Percentiles rank a stretch among this genome's conserved stretches.
Conservation (phyloP, 768 basidiomycete genomes). For the Gautieria morchelliformis region DNA sequence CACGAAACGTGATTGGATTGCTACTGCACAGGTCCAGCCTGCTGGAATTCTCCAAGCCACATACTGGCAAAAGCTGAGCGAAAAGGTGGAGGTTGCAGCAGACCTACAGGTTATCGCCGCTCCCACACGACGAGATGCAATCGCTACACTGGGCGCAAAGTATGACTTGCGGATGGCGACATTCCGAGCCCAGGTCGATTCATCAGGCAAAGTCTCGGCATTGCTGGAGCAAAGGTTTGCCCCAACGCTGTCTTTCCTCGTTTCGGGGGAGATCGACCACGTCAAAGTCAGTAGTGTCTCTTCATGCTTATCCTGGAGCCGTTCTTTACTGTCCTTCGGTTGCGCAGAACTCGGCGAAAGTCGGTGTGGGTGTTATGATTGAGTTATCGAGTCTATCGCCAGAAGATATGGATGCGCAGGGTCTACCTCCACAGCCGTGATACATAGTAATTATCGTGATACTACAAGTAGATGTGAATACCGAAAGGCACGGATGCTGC, state of each 20-base stretch:
- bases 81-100: slow-evolving; percentile 95
- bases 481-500: not conserved
- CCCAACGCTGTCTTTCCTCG: slow-evolving; percentile 88
- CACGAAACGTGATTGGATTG: slow-evolving; percentile 74
- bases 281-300: slow-evolving; percentile 60
- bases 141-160: slow-evolving; percentile 91
- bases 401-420: slow-evolving; percentile 55
- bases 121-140: slow-evolving; percentile 75
- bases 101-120: slow-evolving; percentile 79
- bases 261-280: slow-evolving; percentile 97
- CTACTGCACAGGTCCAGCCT: slow-evolving; percentile 82
- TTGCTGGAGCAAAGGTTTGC: slow-evolving; percentile 93
- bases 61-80: slow-evolving; percentile 93
- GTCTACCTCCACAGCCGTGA: slow-evolving; percentile 15
- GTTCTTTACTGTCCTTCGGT: not conserved
- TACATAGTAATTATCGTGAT: not conserved
- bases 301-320: not conserved
- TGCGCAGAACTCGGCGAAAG: slow-evolving; percentile 77
- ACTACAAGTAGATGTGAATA: not conserved
- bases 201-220: slow-evolving; percentile 90
- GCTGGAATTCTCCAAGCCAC: slow-evolving; percentile 80
- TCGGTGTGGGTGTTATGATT: slow-evolving; percentile 97
- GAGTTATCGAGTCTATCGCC: slow-evolving; percentile 76
- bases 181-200: slow-evolving; percentile 92
- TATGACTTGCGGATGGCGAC: slow-evolving; percentile 92